Evolutionary conservation across 768 basidiomycete species (phyloP).

Genomic region (Auricularia cornea): DNA sequence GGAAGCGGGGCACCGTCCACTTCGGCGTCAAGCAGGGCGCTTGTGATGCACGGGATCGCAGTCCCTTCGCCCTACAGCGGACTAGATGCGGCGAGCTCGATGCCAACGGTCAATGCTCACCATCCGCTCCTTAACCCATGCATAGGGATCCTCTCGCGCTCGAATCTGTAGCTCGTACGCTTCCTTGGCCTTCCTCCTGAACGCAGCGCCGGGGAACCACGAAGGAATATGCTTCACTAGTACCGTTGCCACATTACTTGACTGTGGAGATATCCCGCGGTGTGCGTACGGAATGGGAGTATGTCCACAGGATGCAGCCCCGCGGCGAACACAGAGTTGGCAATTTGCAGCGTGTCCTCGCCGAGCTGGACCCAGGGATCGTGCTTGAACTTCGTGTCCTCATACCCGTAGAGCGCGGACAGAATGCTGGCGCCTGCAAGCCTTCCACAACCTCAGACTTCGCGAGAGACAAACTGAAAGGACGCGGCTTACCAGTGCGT

Average conservation of each 20-base stretch:
- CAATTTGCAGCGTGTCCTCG: neutral
- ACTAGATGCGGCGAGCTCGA: too few relatives aligned
- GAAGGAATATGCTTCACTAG: too few relatives aligned
- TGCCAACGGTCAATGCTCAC: too few relatives aligned
- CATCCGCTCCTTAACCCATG: too few relatives aligned
- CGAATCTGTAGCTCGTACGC: too few relatives aligned
- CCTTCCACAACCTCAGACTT: too few relatives aligned
- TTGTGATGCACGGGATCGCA: conserved; percentile 36
- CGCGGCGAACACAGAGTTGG: neutral
- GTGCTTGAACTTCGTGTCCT: neutral
- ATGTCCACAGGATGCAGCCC: conserved; percentile 5
- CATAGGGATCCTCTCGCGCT: too few relatives aligned
- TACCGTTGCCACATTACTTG: too few relatives aligned
- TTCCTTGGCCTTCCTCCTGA: too few relatives aligned
- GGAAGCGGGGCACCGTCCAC: neutral
- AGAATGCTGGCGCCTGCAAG: neutral
- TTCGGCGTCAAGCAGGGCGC: conserved; percentile 22
- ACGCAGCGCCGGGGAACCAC: too few relatives aligned
- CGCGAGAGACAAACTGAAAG: too few relatives aligned
- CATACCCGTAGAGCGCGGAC: neutral
- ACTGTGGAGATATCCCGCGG: conserved; percentile 8
- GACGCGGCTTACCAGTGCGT: neutral
- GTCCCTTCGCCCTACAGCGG: too few relatives aligned
- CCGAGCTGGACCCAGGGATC: neutral
- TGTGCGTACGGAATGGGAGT: neutral